Evolutionary conservation across 495 filamentous ascomycete genomes (phyloP).

Genomic region (Antarctomyces pellizariae): DNA sequence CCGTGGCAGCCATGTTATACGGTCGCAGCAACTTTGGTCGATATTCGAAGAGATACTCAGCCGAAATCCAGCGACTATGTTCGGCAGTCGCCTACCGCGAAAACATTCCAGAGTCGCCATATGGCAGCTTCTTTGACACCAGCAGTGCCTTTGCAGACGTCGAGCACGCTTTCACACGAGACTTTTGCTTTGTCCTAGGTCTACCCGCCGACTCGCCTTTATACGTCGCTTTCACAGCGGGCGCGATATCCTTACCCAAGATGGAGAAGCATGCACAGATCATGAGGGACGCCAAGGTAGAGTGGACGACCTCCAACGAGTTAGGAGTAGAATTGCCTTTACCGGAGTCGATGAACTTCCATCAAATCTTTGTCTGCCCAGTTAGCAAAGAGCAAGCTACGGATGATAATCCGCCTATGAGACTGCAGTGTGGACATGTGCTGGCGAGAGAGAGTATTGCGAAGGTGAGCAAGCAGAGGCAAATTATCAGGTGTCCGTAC

Average conservation of each 20-base stretch:
- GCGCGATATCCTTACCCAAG: conserved; percentile 69
- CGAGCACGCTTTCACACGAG: conserved; percentile 61
- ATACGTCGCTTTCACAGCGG: conserved; percentile 76
- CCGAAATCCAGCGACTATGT: conserved; percentile 54
- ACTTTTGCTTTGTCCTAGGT: conserved; percentile 84
- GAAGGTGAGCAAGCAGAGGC: conserved; percentile 52
- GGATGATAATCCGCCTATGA: conserved; percentile 84
- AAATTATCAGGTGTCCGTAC: conserved; percentile 83
- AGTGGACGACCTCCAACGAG: conserved; percentile 84
- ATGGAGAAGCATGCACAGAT: conserved; percentile 62
- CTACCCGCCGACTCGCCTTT: conserved; percentile 74
- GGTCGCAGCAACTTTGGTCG: conserved; percentile 37
- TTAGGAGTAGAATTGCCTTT: conserved; percentile 83
- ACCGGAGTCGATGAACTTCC: conserved; percentile 69
- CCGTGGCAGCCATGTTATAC: conserved; percentile 43
- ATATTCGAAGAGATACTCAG: conserved; percentile 45
- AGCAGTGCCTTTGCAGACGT: conserved; percentile 56
- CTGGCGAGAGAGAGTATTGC: conserved; percentile 65
- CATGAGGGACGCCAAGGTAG: conserved; percentile 67
- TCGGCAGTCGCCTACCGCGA: conserved; percentile 53
- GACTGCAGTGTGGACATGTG: conserved; percentile 93
- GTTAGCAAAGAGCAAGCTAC: conserved; percentile 92
- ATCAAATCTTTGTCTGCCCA: conserved; percentile 93
- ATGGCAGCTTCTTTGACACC: conserved; percentile 50
- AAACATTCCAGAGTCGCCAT: conserved; percentile 48